Percentiles rank a stretch among this genome's conserved stretches.
Evolutionary conservation across 2,329 filamentous ascomycete species (phyloP).

Genomic region (Verticillium isaacii): DNA sequence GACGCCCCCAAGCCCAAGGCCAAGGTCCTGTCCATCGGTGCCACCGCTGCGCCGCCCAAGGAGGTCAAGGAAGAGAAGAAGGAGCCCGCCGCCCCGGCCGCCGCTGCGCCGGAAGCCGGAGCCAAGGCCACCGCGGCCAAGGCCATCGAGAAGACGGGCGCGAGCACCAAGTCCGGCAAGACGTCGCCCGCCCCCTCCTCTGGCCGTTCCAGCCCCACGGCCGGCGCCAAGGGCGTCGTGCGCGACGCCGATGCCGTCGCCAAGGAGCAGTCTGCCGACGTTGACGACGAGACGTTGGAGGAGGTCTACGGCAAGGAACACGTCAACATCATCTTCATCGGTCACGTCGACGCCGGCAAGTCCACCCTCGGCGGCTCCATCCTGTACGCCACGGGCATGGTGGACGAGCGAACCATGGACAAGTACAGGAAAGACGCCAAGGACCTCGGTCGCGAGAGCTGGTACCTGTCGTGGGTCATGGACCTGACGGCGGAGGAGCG

Average conservation of each 20-base stretch:
- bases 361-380: slow-evolving; percentile 93
- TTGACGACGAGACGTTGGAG: slow-evolving; percentile 69
- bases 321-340: slow-evolving; percentile 95
- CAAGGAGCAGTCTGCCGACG: slow-evolving; percentile 74
- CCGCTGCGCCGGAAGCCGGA: slow-evolving; percentile 54
- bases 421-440: slow-evolving; percentile 98
- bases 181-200: slow-evolving; percentile 79
- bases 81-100: slow-evolving; percentile 26
- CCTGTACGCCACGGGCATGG: slow-evolving; percentile 92
- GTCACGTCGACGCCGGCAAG: slow-evolving; percentile 97
- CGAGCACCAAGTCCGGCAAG: slow-evolving; percentile 57
- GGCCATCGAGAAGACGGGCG: slow-evolving; percentile 86
- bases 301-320: slow-evolving; percentile 95
- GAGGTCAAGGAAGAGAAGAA: slow-evolving; percentile 44
- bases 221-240: slow-evolving; percentile 40
- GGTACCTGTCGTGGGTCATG: slow-evolving; percentile 98
- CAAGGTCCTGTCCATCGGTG: slow-evolving; percentile 41
- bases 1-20: slow-evolving; percentile 51
- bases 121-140: slow-evolving; percentile 83
- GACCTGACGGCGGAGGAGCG: slow-evolving; percentile 97
- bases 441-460: slow-evolving; percentile 92
- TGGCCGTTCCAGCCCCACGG: slow-evolving; percentile 76
- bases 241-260: slow-evolving; percentile 79
- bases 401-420: slow-evolving; percentile 97
- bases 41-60: slow-evolving; percentile 26